These are phyloP conservation scores for Datura wrightii DNA, from an alignment of 257 asterid genomes.

Conservation along the genomic window DNA sequence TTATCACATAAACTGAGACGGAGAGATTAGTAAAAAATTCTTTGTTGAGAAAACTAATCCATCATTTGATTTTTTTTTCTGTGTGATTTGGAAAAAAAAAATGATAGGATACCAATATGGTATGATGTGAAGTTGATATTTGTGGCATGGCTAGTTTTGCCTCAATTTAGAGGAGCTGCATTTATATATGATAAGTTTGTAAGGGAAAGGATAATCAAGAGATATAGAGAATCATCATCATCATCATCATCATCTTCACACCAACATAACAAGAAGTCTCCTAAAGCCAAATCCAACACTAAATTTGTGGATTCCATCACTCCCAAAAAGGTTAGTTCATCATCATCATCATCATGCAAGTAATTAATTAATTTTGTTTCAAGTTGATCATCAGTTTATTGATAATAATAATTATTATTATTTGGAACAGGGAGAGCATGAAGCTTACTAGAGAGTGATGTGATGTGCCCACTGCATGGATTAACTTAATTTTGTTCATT, in stretches of 20 bases:
- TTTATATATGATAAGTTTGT: constrained; percentile 74
- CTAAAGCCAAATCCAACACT: constrained; percentile 43
- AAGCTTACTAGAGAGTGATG: constrained; percentile 15
- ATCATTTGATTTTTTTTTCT: background rate
- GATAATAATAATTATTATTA: too few species aligned
- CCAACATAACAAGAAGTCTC: constrained; percentile 33
- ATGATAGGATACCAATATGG: constrained; percentile 77
- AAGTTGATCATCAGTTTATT: too few species aligned
- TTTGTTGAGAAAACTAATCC: background rate
- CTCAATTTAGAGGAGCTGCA: constrained; percentile 84
- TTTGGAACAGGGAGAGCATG: background rate
- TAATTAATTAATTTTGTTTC: too few species aligned
- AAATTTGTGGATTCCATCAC: constrained; percentile 56
- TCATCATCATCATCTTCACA: constrained; percentile 5
- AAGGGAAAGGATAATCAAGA: constrained; percentile 64
- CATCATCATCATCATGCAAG: too few species aligned
- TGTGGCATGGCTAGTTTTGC: constrained; percentile 82
- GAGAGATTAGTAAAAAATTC: too few species aligned
- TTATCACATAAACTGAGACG: background rate
- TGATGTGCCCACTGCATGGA: background rate
- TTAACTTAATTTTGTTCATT: background rate
- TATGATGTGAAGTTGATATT: constrained; percentile 73
- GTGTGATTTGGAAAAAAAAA: background rate
- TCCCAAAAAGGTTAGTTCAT: constrained; percentile 50
- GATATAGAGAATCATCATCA: constrained; percentile 45